phyloP scores from a whole-genome alignment of 305 asterid genomes.

The Withania somnifera region DNA sequence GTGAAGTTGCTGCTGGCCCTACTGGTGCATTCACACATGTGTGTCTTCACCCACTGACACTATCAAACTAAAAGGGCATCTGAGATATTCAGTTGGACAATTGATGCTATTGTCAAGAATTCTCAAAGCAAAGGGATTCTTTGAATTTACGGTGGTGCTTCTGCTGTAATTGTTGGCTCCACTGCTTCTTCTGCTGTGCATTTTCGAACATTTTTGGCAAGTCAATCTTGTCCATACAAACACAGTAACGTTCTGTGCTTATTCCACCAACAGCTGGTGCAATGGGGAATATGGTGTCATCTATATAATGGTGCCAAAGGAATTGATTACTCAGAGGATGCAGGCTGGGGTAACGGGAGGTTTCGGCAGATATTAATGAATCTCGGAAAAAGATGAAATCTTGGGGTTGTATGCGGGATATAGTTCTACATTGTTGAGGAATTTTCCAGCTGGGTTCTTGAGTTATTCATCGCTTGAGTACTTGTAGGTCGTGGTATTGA shows the following conservation, averaged over 20 bases:
- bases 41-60: conserved; percentile 84
- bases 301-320: conserved; percentile 86
- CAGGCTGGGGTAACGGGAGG: conserved; percentile 89
- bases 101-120: conserved; percentile 75
- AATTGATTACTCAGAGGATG: conserved; percentile 87
- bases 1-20: conserved; percentile 78
- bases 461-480: conserved; percentile 93
- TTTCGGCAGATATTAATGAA: conserved; percentile 79
- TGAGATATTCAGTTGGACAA: conserved; percentile 56
- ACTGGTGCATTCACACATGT: conserved; percentile 97
- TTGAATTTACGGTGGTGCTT: conserved; percentile 89
- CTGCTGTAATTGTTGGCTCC: conserved; percentile 93
- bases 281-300: conserved; percentile 80
- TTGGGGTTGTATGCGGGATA: conserved; percentile 89
- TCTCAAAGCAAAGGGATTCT: conserved; percentile 57
- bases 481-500: conserved; percentile 71
- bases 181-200: conserved; percentile 91
- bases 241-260: conserved; percentile 39
- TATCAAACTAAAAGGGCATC: conserved; percentile 89
- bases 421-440: conserved; percentile 84
- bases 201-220: conserved; percentile 53
- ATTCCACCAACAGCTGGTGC: conserved; percentile 92
- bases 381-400: conserved; percentile 78
- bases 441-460: conserved; percentile 88
- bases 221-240: conserved; percentile 29